These are phyloP conservation scores for Fusarium staphyleae DNA, from an alignment of 2,329 filamentous ascomycete genomes.

Conservation along the genomic window DNA sequence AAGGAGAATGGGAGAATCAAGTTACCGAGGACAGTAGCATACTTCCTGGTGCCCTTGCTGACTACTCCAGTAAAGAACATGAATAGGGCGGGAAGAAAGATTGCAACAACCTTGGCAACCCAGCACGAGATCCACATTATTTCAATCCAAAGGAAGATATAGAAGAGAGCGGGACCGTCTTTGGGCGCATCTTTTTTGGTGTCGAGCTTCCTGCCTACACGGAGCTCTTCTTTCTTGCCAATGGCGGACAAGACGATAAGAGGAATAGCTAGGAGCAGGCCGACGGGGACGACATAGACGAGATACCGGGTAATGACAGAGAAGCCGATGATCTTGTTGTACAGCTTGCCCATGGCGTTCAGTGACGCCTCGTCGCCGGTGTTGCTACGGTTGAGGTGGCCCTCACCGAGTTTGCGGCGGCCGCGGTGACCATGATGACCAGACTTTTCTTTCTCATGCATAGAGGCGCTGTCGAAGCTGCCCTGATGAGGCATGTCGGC, in stretches of 20 bases:
- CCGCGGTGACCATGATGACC: conserved; percentile 48
- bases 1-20: conserved; percentile 72
- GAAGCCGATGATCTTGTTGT: conserved; percentile 69
- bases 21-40: conserved; percentile 69
- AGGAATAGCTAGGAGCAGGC: conserved; percentile 66
- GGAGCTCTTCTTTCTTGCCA: conserved; percentile 38
- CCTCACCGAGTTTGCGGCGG: conserved; percentile 57
- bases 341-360: conserved; percentile 71
- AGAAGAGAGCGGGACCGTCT: conserved; percentile 60
- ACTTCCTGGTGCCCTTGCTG: conserved; percentile 74
- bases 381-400: conserved; percentile 50
- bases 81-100: conserved; percentile 66
- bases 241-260: conserved; percentile 62
- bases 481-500: conserved; percentile 44
- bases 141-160: conserved; percentile 73
- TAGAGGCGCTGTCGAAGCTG: conserved; percentile 45
- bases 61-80: conserved; percentile 75
- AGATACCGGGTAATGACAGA: conserved; percentile 71
- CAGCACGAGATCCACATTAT: conserved; percentile 72
- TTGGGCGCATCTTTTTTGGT: conserved; percentile 2
- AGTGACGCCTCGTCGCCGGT: conserved; percentile 64
- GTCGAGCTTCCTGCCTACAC: conserved; percentile 16
- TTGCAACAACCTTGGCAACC: conserved; percentile 70
- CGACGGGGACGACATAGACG: conserved; percentile 71
- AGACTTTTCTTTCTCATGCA: conserved; percentile 55